Evolutionary conservation across 495 filamentous ascomycete species (phyloP), one percentile per base, ranked within the genome.

Genomic region (Aspergillus heteromorphus): DNA sequence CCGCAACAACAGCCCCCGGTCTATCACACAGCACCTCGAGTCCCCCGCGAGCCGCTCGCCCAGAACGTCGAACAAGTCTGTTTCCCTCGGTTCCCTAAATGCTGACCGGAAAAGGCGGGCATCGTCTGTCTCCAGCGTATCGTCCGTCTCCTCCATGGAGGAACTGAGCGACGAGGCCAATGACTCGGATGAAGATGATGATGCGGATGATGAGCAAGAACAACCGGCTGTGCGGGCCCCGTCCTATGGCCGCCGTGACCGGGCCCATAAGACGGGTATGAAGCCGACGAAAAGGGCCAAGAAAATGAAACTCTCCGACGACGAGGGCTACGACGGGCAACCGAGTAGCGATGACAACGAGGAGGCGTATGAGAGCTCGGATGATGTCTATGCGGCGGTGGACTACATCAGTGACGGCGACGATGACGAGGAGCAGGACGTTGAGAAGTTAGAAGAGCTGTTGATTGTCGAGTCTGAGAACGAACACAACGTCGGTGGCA

Each of bases 371-470:
- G 71, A 74, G 11, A 70, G 66, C 58, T 76, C 74, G 34, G 86
- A 91, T 58, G 85, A 87, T 61, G 78, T 81, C 34, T 89, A 92
- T 65, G 85, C 85, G 13, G 88, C 77, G 16, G 84, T 92, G 30
- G 85, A 91, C 58, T 81, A 88, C 34, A 86, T 95, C 55, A 86
- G 81, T 51, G 88, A 91, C 45, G 86, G 79, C 8, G 86, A 57
- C 8, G 58, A 89, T 56, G 86, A 88, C 48, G 86, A 89, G 66
- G 87, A 90, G 59, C 79, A 83, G 63, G 82, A 85, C 73, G 78
- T 90, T 21, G 79, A 84, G 60, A 80, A 83, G 70, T 73, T 81
- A 59, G 88, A 93, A 77, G 88, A 89, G 71, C 71, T 83, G 64
- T 78, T 84, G 58, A 87, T 91, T 48, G 75, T 89, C 45, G 75